phyloP scores from a whole-genome alignment of 192 early-diverging fungal species.

The Coemansia sp. region DNA sequence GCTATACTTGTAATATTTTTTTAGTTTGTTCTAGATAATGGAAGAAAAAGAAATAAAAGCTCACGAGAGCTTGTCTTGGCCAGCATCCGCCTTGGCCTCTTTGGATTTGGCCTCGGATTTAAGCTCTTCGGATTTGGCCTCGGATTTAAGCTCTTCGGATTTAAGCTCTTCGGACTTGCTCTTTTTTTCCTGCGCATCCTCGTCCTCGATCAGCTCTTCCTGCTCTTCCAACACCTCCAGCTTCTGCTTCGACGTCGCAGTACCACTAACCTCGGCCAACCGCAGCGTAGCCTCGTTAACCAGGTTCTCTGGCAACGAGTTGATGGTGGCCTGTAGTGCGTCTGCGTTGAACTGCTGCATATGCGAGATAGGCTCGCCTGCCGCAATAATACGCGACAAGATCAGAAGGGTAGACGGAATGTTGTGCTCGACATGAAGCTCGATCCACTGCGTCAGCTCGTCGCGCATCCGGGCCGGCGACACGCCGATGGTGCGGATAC shows the following conservation, averaged over 20 bases:
- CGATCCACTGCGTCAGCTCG: slow-evolving; percentile 92
- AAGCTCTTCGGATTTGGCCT: no score
- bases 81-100: background rate
- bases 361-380: slow-evolving; percentile 73
- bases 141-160: background rate
- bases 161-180: slow-evolving; percentile 3
- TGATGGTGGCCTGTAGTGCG: slow-evolving; percentile 89
- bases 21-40: background rate
- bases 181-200: slow-evolving; percentile 66
- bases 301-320: slow-evolving; percentile 87
- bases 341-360: slow-evolving; percentile 75
- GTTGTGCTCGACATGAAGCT: slow-evolving; percentile 88
- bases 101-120: background rate
- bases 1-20: slow-evolving; percentile 25
- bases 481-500: slow-evolving; percentile 85
- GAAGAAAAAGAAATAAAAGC: background rate
- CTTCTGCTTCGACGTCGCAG: slow-evolving; percentile 90
- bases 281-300: slow-evolving; percentile 85
- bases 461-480: slow-evolving; percentile 85
- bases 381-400: slow-evolving; percentile 82
- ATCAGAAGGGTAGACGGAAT: slow-evolving; percentile 89
- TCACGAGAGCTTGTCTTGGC: background rate
- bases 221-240: slow-evolving; percentile 93
- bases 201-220: slow-evolving; percentile 95
- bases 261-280: slow-evolving; percentile 84